Evolutionary conservation across 352 stramenopile genomes (phyloP).

Genomic region (Globisporangium uncinulatum): DNA sequence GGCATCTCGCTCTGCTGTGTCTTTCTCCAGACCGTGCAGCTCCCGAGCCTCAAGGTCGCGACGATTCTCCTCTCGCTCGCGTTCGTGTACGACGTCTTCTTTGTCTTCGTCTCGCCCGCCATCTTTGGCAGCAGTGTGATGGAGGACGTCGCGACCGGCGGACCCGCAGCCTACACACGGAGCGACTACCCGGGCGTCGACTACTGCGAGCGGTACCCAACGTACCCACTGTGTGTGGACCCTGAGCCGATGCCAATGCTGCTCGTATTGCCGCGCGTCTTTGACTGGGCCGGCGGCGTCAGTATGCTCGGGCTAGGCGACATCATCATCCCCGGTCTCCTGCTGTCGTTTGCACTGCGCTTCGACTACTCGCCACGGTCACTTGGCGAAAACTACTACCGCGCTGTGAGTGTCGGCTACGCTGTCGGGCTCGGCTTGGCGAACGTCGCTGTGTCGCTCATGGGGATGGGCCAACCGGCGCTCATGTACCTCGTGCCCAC

Average conservation of each 20-base stretch:
- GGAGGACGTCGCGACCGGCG: slow-evolving; percentile 91
- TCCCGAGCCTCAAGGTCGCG: slow-evolving; percentile 90
- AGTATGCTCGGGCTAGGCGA: slow-evolving; percentile 94
- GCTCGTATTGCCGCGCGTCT: slow-evolving; percentile 88
- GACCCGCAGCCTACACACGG: slow-evolving; percentile 61
- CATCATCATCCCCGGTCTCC: slow-evolving; percentile 93
- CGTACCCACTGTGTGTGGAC: slow-evolving; percentile 49
- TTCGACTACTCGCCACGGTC: slow-evolving; percentile 80
- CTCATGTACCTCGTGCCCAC: slow-evolving; percentile 95
- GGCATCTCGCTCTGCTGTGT: slow-evolving; percentile 91
- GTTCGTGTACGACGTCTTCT: slow-evolving; percentile 96
- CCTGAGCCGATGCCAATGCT: slow-evolving; percentile 94
- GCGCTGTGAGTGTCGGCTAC: slow-evolving; percentile 86
- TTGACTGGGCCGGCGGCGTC: slow-evolving; percentile 89
- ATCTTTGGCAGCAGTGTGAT: slow-evolving; percentile 90
- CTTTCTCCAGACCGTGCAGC: slow-evolving; percentile 87
- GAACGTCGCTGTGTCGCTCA: slow-evolving; percentile 92
- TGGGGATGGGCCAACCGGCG: slow-evolving; percentile 92
- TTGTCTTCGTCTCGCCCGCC: slow-evolving; percentile 92
- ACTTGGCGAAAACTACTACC: slow-evolving; percentile 78
- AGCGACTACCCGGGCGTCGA: slow-evolving; percentile 66
- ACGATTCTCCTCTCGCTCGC: slow-evolving; percentile 86
- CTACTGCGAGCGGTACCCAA: slow-evolving; percentile 68
- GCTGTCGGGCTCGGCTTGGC: slow-evolving; percentile 90
- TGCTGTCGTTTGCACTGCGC: slow-evolving; percentile 90